phyloP scores from a whole-genome alignment of 2,329 filamentous ascomycete genomes.

The Paecilomyces niveus region DNA sequence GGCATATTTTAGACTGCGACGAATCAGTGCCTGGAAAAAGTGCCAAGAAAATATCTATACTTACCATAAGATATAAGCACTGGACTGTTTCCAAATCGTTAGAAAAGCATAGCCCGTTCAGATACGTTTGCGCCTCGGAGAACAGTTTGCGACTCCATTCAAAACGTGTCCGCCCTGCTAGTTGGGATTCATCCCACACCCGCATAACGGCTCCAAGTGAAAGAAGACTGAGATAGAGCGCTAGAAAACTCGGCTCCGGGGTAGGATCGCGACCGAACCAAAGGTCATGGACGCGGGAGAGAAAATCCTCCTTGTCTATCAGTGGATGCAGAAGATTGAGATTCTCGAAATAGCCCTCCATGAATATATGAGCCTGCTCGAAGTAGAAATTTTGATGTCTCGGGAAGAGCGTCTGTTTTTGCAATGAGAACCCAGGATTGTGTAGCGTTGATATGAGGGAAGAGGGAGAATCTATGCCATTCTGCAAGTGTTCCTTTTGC shows the following conservation, averaged over 20 bases:
- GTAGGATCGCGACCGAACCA: slow-evolving; percentile 30
- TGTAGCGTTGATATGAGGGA: slow-evolving; percentile 41
- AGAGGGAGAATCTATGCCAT: slow-evolving; percentile 10
- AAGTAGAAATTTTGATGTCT: slow-evolving; percentile 34
- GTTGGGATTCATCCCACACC: slow-evolving; percentile 35
- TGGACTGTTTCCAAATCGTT: slow-evolving; percentile 45
- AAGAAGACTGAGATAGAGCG: slow-evolving; percentile 42
- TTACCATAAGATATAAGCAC: slow-evolving; percentile 41
- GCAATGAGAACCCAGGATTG: slow-evolving; percentile 38
- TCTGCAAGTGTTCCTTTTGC: slow-evolving; percentile 9
- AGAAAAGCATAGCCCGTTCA: slow-evolving; percentile 35
- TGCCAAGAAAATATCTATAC: neutral
- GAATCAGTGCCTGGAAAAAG: neutral
- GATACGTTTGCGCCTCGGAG: slow-evolving; percentile 32
- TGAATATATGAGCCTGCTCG: slow-evolving; percentile 39
- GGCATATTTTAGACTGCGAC: slow-evolving; percentile 40
- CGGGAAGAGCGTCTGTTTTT: slow-evolving; percentile 12
- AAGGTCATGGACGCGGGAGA: slow-evolving; percentile 36
- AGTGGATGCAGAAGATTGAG: slow-evolving; percentile 44
- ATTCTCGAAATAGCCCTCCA: slow-evolving; percentile 43
- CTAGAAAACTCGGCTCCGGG: slow-evolving; percentile 37
- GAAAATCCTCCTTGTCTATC: slow-evolving; percentile 40
- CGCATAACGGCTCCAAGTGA: slow-evolving; percentile 42
- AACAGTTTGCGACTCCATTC: slow-evolving; percentile 44
- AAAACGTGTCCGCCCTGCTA: slow-evolving; percentile 39